Evolutionary conservation across 768 basidiomycete species (phyloP).

Genomic region (Tremella fuciformis): DNA sequence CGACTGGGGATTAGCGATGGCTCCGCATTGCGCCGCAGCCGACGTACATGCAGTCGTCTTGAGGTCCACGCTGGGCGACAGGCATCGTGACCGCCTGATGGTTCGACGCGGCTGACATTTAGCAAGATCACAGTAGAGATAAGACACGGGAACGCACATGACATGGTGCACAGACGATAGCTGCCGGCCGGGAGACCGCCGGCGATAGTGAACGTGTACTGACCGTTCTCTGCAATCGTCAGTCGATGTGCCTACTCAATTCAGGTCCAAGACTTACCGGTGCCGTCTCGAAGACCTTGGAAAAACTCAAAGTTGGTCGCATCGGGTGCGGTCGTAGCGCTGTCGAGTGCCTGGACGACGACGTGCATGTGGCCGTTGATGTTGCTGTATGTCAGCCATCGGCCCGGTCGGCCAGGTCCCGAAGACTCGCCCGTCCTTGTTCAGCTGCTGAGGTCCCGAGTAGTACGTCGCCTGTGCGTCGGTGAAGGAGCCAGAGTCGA

Average conservation of each 20-base stretch:
- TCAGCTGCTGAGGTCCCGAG: slow-evolving; percentile 61
- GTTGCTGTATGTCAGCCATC: slow-evolving; percentile 43
- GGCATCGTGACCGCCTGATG: slow-evolving; percentile 33
- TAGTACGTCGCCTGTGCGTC: slow-evolving; percentile 61
- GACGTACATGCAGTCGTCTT: slow-evolving; percentile 28
- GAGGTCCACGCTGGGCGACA: slow-evolving; percentile 36
- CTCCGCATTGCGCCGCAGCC: neutral
- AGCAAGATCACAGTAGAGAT: neutral
- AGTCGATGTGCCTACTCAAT: neutral
- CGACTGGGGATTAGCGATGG: no score
- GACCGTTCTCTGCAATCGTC: slow-evolving; percentile 56
- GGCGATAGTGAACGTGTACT: slow-evolving; percentile 58
- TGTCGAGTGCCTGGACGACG: slow-evolving; percentile 60
- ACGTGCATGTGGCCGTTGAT: slow-evolving; percentile 61
- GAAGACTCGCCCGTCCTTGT: slow-evolving; percentile 51
- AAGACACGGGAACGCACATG: slow-evolving; percentile 18
- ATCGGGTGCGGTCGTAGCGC: slow-evolving; percentile 53
- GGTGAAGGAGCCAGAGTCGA: slow-evolving; percentile 57
- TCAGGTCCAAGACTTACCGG: slow-evolving; percentile 17
- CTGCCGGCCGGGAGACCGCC: slow-evolving; percentile 61
- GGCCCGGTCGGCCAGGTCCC: neutral
- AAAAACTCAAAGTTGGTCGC: slow-evolving; percentile 62
- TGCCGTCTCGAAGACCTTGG: slow-evolving; percentile 50
- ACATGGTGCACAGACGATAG: slow-evolving; percentile 55
- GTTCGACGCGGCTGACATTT: slow-evolving; percentile 25